phyloP scores from a whole-genome alignment of 129 eudicot genomes.

The Sambucus nigra region DNA sequence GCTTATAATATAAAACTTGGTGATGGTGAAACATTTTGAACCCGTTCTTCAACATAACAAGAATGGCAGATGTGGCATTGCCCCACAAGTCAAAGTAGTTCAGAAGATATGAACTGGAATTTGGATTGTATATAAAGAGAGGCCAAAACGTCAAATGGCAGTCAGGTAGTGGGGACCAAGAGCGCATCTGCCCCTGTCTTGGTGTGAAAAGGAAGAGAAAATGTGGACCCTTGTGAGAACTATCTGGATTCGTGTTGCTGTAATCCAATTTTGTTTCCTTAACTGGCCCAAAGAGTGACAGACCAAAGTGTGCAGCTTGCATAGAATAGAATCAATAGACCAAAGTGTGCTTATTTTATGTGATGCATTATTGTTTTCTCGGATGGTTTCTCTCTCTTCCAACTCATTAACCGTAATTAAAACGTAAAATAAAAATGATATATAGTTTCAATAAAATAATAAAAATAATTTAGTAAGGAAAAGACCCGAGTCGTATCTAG shows the following conservation, averaged over 20 bases:
- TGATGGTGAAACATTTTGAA: too few relatives aligned
- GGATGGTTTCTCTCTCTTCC: too few relatives aligned
- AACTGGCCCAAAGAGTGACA: slow-evolving; percentile 1
- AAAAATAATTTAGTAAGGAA: too few relatives aligned
- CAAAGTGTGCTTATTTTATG: too few relatives aligned
- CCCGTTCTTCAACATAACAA: too few relatives aligned
- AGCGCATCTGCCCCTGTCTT: neutral
- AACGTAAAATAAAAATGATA: too few relatives aligned
- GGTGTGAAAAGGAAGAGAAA: slow-evolving; percentile 3
- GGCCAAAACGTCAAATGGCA: neutral
- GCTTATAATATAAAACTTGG: too few relatives aligned
- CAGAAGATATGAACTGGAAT: slow-evolving; percentile 16
- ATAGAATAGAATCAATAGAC: too few relatives aligned
- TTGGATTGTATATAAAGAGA: neutral
- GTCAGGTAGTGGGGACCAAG: neutral
- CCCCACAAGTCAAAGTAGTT: slow-evolving; percentile 8
- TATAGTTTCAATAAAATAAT: too few relatives aligned
- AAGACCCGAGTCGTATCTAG: too few relatives aligned
- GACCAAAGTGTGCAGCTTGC: slow-evolving; percentile 7
- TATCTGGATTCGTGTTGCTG: neutral
- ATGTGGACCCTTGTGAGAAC: slow-evolving; percentile 1
- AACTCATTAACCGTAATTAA: too few relatives aligned
- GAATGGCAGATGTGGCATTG: neutral
- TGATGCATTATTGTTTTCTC: too few relatives aligned
- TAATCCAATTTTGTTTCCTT: neutral